Percentiles rank a stretch among this genome's conserved stretches.
Conservation (phyloP, 2,329 filamentous ascomycete genomes). For the Hymenoscyphus repandus region DNA sequence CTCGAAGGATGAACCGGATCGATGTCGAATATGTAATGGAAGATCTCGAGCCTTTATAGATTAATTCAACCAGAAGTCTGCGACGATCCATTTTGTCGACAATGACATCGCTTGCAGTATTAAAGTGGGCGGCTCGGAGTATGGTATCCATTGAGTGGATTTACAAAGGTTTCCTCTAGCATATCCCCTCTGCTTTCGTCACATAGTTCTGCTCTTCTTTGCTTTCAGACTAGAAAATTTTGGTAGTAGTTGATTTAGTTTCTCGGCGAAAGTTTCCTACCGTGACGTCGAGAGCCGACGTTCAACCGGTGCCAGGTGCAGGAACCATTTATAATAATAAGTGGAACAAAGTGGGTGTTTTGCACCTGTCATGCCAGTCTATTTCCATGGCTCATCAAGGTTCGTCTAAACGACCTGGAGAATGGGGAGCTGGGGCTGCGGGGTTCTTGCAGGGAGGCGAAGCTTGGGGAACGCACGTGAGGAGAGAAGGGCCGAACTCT, state of each 20-base stretch:
- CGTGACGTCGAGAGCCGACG: not conserved
- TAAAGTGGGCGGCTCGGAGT: not conserved
- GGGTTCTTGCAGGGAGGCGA: not conserved
- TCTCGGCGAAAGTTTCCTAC: too few species aligned
- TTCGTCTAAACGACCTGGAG: not conserved
- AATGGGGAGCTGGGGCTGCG: not conserved
- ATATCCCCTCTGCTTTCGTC: too few species aligned
- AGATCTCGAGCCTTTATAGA: not conserved
- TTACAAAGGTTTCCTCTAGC: too few species aligned
- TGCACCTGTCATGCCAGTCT: too few species aligned
- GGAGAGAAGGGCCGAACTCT: slow-evolving; percentile 6
- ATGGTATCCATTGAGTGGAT: too few species aligned
- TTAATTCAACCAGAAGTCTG: not conserved
- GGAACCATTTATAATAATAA: not conserved
- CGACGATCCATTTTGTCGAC: not conserved
- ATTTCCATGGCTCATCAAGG: too few species aligned
- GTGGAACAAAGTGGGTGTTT: too few species aligned
- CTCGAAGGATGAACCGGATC: not conserved
- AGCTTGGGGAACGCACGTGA: not conserved
- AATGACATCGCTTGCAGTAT: not conserved
- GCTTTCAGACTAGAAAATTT: not conserved
- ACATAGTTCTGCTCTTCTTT: too few species aligned
- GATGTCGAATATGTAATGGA: not conserved
- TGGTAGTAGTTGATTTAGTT: not conserved
- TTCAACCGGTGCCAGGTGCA: not conserved